These are phyloP conservation scores for Suillus clintonianus DNA, from an alignment of 768 basidiomycete species.

Conservation along the genomic window DNA sequence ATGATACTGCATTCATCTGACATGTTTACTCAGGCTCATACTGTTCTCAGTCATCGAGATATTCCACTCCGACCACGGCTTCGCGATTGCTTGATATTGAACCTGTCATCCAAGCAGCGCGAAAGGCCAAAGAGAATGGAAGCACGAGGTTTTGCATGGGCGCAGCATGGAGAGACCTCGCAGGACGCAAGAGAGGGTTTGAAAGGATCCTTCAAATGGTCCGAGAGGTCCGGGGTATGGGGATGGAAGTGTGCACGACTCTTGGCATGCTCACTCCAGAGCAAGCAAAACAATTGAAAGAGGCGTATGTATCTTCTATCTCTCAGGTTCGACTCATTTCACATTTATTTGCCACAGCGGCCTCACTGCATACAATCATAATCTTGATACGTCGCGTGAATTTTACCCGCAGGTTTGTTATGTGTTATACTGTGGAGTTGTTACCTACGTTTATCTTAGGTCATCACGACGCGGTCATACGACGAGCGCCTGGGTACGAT, in stretches of 20 bases:
- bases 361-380: slow-evolving; percentile 97
- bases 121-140: slow-evolving; percentile 93
- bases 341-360: slow-evolving; percentile 50
- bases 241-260: slow-evolving; percentile 99
- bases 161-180: slow-evolving; percentile 95
- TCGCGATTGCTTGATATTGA: slow-evolving; percentile 85
- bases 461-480: slow-evolving; percentile 93
- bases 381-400: slow-evolving; percentile 96
- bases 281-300: slow-evolving; percentile 88
- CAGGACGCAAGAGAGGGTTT: slow-evolving; percentile 91
- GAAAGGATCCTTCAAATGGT: slow-evolving; percentile 95
- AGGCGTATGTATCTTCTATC: slow-evolving; percentile 63
- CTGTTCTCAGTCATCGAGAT: slow-evolving; percentile 96
- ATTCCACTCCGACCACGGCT: slow-evolving; percentile 87
- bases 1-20: neutral
- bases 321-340: slow-evolving; percentile 11
- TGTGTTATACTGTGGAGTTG: neutral
- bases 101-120: slow-evolving; percentile 90
- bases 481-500: slow-evolving; percentile 93
- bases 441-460: slow-evolving; percentile 45
- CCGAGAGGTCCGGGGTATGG: slow-evolving; percentile 86
- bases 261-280: slow-evolving; percentile 95
- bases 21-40: slow-evolving; percentile 69
- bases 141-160: slow-evolving; percentile 99
- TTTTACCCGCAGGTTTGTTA: slow-evolving; percentile 84